Conservation (phyloP, 495 filamentous ascomycete species). For the Penicillium flavigenum region DNA sequence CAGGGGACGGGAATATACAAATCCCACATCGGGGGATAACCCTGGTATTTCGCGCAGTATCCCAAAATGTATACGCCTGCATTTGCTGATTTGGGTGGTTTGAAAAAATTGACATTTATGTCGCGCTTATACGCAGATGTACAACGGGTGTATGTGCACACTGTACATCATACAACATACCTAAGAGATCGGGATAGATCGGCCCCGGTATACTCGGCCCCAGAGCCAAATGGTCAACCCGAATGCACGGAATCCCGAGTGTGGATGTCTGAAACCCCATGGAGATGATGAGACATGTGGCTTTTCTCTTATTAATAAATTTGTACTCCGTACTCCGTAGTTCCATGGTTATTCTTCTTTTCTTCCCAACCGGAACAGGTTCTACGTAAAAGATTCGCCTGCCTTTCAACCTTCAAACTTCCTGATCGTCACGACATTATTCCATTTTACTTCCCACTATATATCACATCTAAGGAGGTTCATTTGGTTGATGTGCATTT, state of each 20-base stretch:
- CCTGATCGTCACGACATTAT: too few relatives aligned
- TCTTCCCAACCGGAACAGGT: not conserved
- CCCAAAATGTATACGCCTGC: not conserved
- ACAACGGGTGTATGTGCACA: too few relatives aligned
- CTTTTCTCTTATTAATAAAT: slow-evolving; percentile 7
- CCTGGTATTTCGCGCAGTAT: not conserved
- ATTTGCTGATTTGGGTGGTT: not conserved
- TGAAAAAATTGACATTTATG: not conserved
- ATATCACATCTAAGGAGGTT: too few relatives aligned
- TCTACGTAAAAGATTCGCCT: not conserved
- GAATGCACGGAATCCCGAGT: slow-evolving; percentile 12
- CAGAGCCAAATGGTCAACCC: slow-evolving; percentile 4
- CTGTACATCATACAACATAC: too few relatives aligned
- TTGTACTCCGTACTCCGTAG: too few relatives aligned
- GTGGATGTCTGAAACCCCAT: slow-evolving; percentile 4
- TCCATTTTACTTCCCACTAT: too few relatives aligned
- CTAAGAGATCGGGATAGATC: slow-evolving; percentile 10
- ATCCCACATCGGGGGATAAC: not conserved
- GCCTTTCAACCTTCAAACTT: too few relatives aligned
- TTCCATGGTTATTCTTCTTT: not conserved
- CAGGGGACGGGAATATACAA: slow-evolving; percentile 14
- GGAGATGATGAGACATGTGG: slow-evolving; percentile 8
- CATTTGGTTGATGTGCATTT: too few relatives aligned
- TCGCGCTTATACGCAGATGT: not conserved
- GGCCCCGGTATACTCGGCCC: slow-evolving; percentile 11